These are phyloP conservation scores for Actinomucor elegans DNA, from an alignment of 371 early-diverging fungal genomes.

Conservation along the genomic window DNA sequence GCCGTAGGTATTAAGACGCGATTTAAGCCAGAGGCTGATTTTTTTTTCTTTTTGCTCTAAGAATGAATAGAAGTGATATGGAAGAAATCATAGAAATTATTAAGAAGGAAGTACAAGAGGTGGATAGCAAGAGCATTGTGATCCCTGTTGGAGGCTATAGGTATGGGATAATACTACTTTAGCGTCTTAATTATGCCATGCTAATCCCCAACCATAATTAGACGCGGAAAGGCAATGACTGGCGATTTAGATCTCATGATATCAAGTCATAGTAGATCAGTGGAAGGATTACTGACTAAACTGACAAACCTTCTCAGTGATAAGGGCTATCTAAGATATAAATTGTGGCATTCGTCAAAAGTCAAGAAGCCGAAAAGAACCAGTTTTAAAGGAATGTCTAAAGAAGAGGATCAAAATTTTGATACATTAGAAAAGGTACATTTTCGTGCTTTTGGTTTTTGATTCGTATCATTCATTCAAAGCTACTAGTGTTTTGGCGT, in stretches of 20 bases:
- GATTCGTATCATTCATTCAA: background rate
- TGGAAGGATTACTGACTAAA: conserved; percentile 21
- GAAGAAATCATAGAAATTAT: conserved; percentile 48
- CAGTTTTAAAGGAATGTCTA: background rate
- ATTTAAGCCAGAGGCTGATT: background rate
- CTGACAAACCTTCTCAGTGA: conserved; percentile 23
- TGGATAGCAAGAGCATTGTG: conserved; percentile 27
- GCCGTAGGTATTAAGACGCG: conserved; percentile 30
- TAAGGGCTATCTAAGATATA: conserved; percentile 21
- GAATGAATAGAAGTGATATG: conserved; percentile 47
- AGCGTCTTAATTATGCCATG: too few species aligned
- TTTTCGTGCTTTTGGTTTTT: background rate
- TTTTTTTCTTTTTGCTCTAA: background rate
- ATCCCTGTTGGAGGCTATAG: conserved; percentile 55
- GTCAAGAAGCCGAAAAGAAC: background rate
- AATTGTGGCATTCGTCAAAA: conserved; percentile 6
- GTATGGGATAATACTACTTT: too few species aligned
- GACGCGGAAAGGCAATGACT: conserved; percentile 51
- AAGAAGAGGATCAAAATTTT: conserved; percentile 1
- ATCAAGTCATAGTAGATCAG: conserved; percentile 26
- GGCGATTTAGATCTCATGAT: conserved; percentile 58
- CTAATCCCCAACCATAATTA: too few species aligned
- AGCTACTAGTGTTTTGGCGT: conserved; percentile 40
- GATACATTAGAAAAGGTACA: conserved; percentile 34
- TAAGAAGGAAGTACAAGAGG: conserved; percentile 18